Evolutionary conservation across 257 asterid species (phyloP).

Genomic region (Fraxinus cuspidata): DNA sequence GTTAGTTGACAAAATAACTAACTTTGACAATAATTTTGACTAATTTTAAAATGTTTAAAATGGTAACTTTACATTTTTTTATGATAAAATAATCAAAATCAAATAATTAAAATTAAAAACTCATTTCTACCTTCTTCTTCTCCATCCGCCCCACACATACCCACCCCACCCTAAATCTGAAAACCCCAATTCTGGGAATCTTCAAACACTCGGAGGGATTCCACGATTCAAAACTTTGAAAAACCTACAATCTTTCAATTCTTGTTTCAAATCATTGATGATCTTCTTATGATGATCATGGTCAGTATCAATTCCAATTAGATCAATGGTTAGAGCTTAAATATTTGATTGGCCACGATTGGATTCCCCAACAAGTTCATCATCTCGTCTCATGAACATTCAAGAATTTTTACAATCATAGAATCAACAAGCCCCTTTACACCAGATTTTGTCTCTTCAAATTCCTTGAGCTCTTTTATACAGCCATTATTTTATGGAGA

Average conservation of each 20-base stretch:
- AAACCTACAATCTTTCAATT: slow-evolving; percentile 22
- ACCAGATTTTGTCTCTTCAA: slow-evolving; percentile 24
- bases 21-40: too few species aligned
- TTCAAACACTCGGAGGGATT: slow-evolving; percentile 15
- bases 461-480: slow-evolving; percentile 5
- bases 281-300: background rate
- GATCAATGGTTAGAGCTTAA: slow-evolving; percentile 23
- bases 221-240: slow-evolving; percentile 33
- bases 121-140: too few species aligned
- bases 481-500: background rate
- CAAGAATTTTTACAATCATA: slow-evolving; percentile 20
- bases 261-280: slow-evolving; percentile 14
- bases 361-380: background rate
- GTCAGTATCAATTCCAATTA: background rate
- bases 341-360: background rate
- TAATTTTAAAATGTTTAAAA: too few species aligned
- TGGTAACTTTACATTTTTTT: too few species aligned
- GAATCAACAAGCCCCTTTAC: slow-evolving; percentile 32
- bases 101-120: too few species aligned
- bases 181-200: too few species aligned
- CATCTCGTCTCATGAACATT: slow-evolving; percentile 18
- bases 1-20: too few species aligned
- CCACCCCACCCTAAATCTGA: too few species aligned
- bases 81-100: too few species aligned
- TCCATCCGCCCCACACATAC: too few species aligned